Percentiles rank a stretch among this genome's conserved stretches.
Evolutionary conservation across 2,329 filamentous ascomycete species (phyloP).

Genomic region (Hysterium pulicare): DNA sequence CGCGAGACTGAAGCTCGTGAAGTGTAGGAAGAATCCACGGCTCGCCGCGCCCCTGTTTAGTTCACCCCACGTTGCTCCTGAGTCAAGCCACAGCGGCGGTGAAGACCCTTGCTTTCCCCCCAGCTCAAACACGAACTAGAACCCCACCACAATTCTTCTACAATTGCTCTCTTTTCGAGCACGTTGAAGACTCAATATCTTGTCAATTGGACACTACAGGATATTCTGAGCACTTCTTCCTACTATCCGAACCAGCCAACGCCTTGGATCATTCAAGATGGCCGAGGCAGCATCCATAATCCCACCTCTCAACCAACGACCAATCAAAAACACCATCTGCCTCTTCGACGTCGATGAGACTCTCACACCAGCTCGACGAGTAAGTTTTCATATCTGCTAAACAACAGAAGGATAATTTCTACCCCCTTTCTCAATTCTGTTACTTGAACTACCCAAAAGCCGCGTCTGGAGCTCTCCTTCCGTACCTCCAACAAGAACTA

Average conservation of each 20-base stretch:
- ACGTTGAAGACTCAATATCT: background rate
- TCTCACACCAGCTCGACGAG: slow-evolving; percentile 75
- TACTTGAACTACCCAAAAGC: slow-evolving; percentile 1
- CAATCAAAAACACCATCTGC: slow-evolving; percentile 86
- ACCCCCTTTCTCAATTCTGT: background rate
- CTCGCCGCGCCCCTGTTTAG: too few relatives aligned
- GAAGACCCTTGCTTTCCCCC: background rate
- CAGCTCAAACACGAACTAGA: background rate
- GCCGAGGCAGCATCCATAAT: slow-evolving; percentile 49
- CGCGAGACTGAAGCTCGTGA: too few relatives aligned
- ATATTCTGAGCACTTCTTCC: background rate
- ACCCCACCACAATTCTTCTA: background rate
- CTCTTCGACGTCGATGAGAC: slow-evolving; percentile 97
- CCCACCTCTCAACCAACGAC: slow-evolving; percentile 76
- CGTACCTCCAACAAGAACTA: slow-evolving; percentile 11
- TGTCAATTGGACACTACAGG: background rate
- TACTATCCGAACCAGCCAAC: too few relatives aligned
- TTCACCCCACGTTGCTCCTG: too few relatives aligned
- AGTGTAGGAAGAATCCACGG: too few relatives aligned
- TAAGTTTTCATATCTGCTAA: slow-evolving; percentile 41
- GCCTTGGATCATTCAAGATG: slow-evolving; percentile 27
- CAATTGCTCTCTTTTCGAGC: background rate
- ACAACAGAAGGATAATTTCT: too few relatives aligned
- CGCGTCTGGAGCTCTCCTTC: background rate
- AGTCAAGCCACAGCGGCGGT: background rate